Evolutionary conservation across 768 basidiomycete genomes (phyloP).

Genomic region (Suillus lakei): DNA sequence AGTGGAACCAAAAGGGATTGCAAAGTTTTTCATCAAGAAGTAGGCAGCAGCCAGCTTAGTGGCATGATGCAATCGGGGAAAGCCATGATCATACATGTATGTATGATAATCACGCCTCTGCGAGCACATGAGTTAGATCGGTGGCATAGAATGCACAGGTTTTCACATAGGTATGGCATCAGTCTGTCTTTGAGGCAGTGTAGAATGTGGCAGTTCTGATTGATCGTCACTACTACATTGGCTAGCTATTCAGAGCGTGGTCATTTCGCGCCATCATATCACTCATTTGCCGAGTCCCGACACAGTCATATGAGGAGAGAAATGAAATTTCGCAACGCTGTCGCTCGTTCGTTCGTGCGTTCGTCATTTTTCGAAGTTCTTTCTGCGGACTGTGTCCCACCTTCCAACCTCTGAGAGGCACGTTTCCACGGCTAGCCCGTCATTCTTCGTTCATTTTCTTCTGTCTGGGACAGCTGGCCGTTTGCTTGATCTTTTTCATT

Average conservation of each 20-base stretch:
- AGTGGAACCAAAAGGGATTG: conserved; percentile 43
- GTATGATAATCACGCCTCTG: conserved; percentile 1
- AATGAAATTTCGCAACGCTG: conserved; percentile 8
- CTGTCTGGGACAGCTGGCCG: conserved; percentile 20
- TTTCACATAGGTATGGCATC: conserved; percentile 8
- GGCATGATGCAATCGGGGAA: background rate
- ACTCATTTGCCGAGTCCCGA: conserved; percentile 1
- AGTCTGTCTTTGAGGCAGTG: conserved; percentile 5
- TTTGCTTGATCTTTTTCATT: conserved; percentile 2
- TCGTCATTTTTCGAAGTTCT: conserved; percentile 18
- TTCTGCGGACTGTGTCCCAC: conserved; percentile 41
- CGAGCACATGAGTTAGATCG: background rate
- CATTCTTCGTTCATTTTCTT: conserved; percentile 12
- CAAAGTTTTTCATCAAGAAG: conserved; percentile 50
- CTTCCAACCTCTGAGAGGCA: conserved; percentile 35
- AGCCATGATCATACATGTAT: background rate
- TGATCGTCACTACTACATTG: conserved; percentile 23
- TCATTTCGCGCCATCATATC: conserved; percentile 13
- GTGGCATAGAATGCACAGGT: conserved; percentile 3
- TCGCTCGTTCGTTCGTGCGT: conserved; percentile 25
- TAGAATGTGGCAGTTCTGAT: conserved; percentile 1
- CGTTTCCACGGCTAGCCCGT: conserved; percentile 30
- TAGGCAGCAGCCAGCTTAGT: conserved; percentile 13
- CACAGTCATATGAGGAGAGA: conserved; percentile 10
- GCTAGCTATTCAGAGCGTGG: conserved; percentile 14